Evolutionary conservation across 73 alveolate species (phyloP).

Genomic region (Durusdinium trenchii): DNA sequence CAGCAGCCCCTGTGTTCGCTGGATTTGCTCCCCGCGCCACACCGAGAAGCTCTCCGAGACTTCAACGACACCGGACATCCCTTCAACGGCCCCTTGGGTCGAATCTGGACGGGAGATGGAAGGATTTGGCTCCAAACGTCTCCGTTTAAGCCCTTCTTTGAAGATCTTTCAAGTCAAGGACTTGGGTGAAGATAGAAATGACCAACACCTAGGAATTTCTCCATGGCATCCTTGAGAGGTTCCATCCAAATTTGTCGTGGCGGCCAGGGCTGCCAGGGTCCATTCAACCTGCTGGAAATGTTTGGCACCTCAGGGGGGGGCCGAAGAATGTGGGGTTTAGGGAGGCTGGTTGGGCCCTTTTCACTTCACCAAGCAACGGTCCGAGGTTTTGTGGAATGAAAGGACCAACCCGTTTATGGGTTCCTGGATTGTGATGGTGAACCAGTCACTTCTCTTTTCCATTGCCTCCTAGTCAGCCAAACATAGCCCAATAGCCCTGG

Average conservation of each 20-base stretch:
- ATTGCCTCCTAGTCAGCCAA: too few relatives aligned
- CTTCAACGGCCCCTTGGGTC: conserved; percentile 33
- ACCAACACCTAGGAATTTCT: not conserved
- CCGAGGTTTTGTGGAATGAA: too few relatives aligned
- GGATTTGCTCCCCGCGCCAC: not conserved
- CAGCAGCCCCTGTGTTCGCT: not conserved
- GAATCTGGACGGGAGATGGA: not conserved
- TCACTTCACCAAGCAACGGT: too few relatives aligned
- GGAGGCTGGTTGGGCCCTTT: too few relatives aligned
- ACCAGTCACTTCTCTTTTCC: too few relatives aligned
- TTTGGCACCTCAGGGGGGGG: too few relatives aligned
- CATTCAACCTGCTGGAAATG: too few relatives aligned
- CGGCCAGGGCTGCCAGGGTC: too few relatives aligned
- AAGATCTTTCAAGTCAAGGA: not conserved
- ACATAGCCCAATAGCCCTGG: too few relatives aligned
- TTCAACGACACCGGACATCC: conserved; percentile 69
- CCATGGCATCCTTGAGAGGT: not conserved
- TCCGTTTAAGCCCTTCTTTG: not conserved
- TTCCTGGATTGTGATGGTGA: too few relatives aligned
- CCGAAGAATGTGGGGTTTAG: too few relatives aligned
- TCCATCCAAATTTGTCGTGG: not conserved
- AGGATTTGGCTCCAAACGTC: not conserved
- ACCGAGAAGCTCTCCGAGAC: conserved; percentile 1
- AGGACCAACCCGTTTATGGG: too few relatives aligned
- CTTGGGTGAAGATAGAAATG: not conserved